Base-by-base conservation (phyloP, 140 eudicot species). In the Oenanthe javanica region DNA sequence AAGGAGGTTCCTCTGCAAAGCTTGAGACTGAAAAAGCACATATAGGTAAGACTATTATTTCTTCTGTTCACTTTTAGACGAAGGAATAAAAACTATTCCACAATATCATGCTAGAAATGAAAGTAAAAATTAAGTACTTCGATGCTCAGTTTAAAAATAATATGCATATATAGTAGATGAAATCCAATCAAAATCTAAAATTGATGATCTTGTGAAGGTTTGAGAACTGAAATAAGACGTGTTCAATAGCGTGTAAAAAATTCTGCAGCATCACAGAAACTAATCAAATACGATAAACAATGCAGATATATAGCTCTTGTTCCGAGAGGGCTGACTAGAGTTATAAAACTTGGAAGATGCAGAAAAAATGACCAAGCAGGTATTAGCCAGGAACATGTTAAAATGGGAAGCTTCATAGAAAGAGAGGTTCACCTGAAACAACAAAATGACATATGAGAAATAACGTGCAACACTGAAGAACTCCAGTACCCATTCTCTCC, bases 11-110 rank as follows among this genome's bases (percentile, higher is more conserved):
- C 73, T 77, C 75, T 78, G 86, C 90, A 61, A 81, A 75, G 78
- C 90, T 81, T 82, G 86, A 79, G 72, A 78, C 97, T 92, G 90
- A 88, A 90, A 43, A 49, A 43, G 49, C 77, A 70, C 27, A 12
- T 67, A 25, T 31, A 67, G 73, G 45, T 67, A 31, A 12, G 9
- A 25, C 45, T 61, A 27, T 67, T 31, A 67, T 67, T 25, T 43
- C 42, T 66, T 31, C 45, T 67, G 19, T 67, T 67, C 21, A 25
- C 43, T 67, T 67, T 67, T 67, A 25, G 40, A 18, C 21, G 19
- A 66, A 9, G 18, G 43, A 66, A 27, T 66, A 12, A 25, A 66
- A 23, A 66, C 42, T 10, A 27, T 11, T 13, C 19, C 72, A 59
- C 42, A 31, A 31, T 66, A 19, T 25, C 72, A 64, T 64, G 36